Conservation (phyloP, 192 early-diverging fungal species). For the Gonapodya sp. region DNA sequence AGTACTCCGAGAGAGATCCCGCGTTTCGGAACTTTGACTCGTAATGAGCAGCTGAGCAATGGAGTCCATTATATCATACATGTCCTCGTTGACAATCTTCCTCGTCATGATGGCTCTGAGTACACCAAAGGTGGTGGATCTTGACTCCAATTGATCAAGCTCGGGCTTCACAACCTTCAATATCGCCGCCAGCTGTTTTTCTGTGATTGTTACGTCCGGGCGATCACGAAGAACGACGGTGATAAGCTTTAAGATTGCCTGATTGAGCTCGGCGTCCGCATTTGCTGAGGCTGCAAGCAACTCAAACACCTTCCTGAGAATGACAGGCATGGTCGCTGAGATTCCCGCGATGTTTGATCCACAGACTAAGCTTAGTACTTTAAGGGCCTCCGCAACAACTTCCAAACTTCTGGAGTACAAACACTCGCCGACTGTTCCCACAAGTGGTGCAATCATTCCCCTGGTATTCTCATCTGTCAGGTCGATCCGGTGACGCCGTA, state of each 20-base stretch:
- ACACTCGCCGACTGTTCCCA: constrained; percentile 66
- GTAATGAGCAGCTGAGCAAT: constrained; percentile 78
- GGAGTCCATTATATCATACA: constrained; percentile 82
- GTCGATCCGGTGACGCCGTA: constrained; percentile 35
- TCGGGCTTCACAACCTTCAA: constrained; percentile 75
- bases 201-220: constrained; percentile 53
- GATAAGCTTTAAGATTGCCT: constrained; percentile 74
- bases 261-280: constrained; percentile 58
- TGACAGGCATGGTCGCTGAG: constrained; percentile 49
- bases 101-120: constrained; percentile 79
- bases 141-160: constrained; percentile 78
- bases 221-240: constrained; percentile 70
- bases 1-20: constrained; percentile 72
- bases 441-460: constrained; percentile 68
- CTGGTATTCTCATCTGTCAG: constrained; percentile 48
- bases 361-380: constrained; percentile 62
- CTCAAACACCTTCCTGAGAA: constrained; percentile 69
- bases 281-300: constrained; percentile 54
- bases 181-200: constrained; percentile 66
- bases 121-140: constrained; percentile 73
- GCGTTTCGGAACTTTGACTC: constrained; percentile 61
- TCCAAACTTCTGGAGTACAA: constrained; percentile 72
- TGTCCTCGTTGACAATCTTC: constrained; percentile 72
- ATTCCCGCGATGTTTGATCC: constrained; percentile 65
- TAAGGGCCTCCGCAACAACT: constrained; percentile 57